Percentiles rank a stretch among this genome's conserved stretches.
Conservation (phyloP, 2,329 filamentous ascomycete species). For the Alternaria consortialis region DNA sequence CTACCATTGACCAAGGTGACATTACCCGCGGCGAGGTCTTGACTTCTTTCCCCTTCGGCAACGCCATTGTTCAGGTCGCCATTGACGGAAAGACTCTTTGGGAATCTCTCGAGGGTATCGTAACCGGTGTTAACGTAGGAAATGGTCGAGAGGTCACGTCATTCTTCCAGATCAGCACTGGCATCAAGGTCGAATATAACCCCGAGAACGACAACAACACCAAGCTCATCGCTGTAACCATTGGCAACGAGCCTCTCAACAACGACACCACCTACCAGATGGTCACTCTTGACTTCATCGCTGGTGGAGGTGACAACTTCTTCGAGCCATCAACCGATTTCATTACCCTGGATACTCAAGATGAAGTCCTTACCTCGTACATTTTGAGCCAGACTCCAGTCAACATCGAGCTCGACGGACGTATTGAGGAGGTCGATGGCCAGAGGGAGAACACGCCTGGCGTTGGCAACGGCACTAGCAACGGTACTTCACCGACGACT, state of each 20-base stretch:
- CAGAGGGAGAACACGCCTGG: constrained; percentile 24
- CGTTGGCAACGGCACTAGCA: constrained; percentile 27
- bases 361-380: constrained; percentile 64
- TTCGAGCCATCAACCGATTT: constrained; percentile 56
- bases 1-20: constrained; percentile 67
- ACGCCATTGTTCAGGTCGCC: constrained; percentile 67
- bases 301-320: constrained; percentile 69
- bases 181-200: constrained; percentile 67
- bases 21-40: constrained; percentile 71
- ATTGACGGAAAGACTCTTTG: constrained; percentile 65
- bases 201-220: constrained; percentile 59
- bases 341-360: constrained; percentile 62
- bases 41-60: constrained; percentile 72
- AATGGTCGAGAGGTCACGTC: constrained; percentile 64
- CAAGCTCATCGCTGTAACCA: constrained; percentile 62
- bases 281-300: constrained; percentile 70
- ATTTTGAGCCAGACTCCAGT: constrained; percentile 61
- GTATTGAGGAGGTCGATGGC: constrained; percentile 51
- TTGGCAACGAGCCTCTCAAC: constrained; percentile 61
- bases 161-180: constrained; percentile 68
- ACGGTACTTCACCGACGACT: constrained; percentile 28
- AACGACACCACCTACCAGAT: constrained; percentile 62
- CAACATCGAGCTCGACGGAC: constrained; percentile 59
- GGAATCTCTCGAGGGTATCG: constrained; percentile 67
- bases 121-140: constrained; percentile 64